Evolutionary conservation across 1,139 yeast genomes (phyloP).

Genomic region (Arxiozyma telluris): DNA sequence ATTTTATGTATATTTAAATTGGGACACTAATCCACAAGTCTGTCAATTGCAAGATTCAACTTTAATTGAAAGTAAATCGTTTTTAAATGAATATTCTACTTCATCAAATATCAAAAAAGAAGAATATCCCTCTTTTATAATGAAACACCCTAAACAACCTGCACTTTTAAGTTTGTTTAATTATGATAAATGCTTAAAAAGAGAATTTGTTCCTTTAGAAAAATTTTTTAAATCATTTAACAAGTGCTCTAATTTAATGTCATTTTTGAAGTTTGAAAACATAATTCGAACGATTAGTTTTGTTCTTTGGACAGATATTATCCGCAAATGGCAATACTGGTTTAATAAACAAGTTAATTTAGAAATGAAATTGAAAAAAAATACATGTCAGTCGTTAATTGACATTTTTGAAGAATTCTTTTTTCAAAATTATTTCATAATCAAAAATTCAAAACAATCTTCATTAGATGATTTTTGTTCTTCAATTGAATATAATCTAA

Average conservation of each 20-base stretch:
- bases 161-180: not conserved
- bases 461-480: not conserved
- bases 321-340: not conserved
- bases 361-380: not conserved
- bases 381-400: not conserved
- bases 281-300: not conserved
- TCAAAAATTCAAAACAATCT: not conserved
- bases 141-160: not conserved
- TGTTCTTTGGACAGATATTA: not conserved
- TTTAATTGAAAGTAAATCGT: not conserved
- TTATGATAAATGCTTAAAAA: not conserved
- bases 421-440: not conserved
- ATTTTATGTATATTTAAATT: not conserved
- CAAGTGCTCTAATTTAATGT: not conserved
- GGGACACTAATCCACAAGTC: not conserved
- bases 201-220: not conserved
- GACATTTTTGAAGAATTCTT: not conserved
- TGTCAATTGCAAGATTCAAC: not conserved
- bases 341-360: not conserved
- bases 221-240: not conserved
- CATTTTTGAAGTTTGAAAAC: not conserved
- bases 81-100: not conserved
- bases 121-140: not conserved
- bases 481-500: not conserved
- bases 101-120: not conserved